Base-by-base conservation (phyloP, 352 stramenopile genomes). In the Stephanocyclus meneghinianus region DNA sequence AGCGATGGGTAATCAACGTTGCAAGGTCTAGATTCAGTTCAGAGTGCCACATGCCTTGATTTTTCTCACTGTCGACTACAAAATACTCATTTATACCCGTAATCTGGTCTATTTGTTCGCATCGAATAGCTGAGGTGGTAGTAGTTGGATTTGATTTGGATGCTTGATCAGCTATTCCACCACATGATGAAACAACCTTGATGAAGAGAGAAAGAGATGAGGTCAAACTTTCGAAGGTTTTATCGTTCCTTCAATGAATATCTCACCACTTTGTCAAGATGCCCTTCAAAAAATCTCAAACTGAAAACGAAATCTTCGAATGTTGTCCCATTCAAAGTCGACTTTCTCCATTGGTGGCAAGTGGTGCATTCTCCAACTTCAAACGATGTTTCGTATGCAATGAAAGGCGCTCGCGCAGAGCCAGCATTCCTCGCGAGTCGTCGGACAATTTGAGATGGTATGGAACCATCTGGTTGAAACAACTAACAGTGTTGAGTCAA, bases 321-420 rank as follows among this genome's bases (percentile, higher is more conserved):
- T 29, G 74, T 83, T 21, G 42, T 76, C 44, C 78, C 87, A 65
- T 84, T 47, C 15, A 78, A 35, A 11, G 78, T 86, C 44, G 69
- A 63, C 65, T 90, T 93, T 44, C 88, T 83, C 88, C 88, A 93
- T 21, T 89, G 67, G 76, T 93, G 84, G 70, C 77, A 84, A 55
- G 78, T 71, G 10, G 77, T 78, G 45, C 76, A 77, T 53, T 91
- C 86, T 4, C 81, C 88, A 60, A 93, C 88, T 85, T 93, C 88
- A 64, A 89, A 90, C 32, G 45, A 37, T 13, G 77, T 87, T 45
- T 87, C 74, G 57, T 93, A 93, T 26, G 69, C 68, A 13, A 93
- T 55, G 32, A 81, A 82, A 35, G 84, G 84, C 47, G 84, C 83
- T 11, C 79, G 64, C 16, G 71, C 71, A 9, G 74, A 79, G 18